Percentiles rank a stretch among this genome's conserved stretches.
These are phyloP conservation scores for Herpetomonas samuelpessoai DNA, from an alignment of 208 protist genomes.

Conservation along the genomic window DNA sequence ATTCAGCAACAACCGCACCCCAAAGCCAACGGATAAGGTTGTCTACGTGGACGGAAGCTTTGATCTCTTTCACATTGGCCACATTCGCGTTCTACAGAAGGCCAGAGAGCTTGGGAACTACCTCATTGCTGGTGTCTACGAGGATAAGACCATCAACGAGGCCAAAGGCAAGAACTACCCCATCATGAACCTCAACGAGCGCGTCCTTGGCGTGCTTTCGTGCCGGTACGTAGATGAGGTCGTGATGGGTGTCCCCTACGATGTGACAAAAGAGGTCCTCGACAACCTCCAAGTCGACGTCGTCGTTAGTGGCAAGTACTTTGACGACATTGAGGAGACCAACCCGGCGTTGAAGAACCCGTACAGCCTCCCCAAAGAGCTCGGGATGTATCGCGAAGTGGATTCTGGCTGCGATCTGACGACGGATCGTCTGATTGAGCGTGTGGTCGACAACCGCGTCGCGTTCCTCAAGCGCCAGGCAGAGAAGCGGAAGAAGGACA, in stretches of 20 bases:
- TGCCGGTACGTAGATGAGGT: slow-evolving; percentile 98
- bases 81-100: slow-evolving; percentile 93
- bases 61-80: slow-evolving; percentile 97
- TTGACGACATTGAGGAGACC: slow-evolving; percentile 19
- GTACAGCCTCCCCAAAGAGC: slow-evolving; percentile 68
- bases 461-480: slow-evolving; percentile 71
- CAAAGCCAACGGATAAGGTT: slow-evolving; percentile 83
- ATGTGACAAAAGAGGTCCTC: slow-evolving; percentile 92
- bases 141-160: slow-evolving; percentile 91
- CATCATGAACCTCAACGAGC: slow-evolving; percentile 99
- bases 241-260: slow-evolving; percentile 96
- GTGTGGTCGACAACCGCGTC: slow-evolving; percentile 69
- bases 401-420: slow-evolving; percentile 59
- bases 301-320: slow-evolving; percentile 85
- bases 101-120: slow-evolving; percentile 93
- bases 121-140: slow-evolving; percentile 96
- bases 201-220: slow-evolving; percentile 95
- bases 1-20: slow-evolving; percentile 91
- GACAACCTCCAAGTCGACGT: slow-evolving; percentile 75
- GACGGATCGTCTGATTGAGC: slow-evolving; percentile 76
- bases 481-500: slow-evolving; percentile 71
- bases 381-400: slow-evolving; percentile 85
- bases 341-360: slow-evolving; percentile 9
- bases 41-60: slow-evolving; percentile 98
- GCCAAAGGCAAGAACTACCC: slow-evolving; percentile 94